phyloP scores from a whole-genome alignment of 31 red algal species.

The Odonthalia washingtoniensis region DNA sequence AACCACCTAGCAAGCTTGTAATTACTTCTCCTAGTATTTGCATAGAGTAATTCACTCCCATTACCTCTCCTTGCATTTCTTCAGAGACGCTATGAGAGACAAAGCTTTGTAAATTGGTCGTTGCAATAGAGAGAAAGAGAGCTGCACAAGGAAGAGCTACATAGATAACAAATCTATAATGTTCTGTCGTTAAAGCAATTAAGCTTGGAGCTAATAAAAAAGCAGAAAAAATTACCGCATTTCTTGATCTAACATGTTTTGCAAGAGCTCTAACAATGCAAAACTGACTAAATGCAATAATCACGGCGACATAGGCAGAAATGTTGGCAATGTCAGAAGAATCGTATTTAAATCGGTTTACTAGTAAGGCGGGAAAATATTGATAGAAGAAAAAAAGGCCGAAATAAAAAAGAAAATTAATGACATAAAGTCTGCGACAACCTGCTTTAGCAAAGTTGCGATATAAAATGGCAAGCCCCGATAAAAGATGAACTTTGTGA shows the following conservation, averaged over 20 bases:
- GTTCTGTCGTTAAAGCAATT: conserved; percentile 9
- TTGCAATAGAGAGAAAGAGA: conserved; percentile 8
- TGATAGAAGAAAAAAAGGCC: conserved; percentile 12
- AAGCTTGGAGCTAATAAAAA: neutral
- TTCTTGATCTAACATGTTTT: conserved; percentile 8
- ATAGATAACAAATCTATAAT: conserved; percentile 1
- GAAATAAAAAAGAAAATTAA: neutral
- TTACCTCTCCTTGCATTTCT: conserved; percentile 8
- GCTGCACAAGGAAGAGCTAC: neutral
- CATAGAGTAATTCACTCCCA: conserved; percentile 20
- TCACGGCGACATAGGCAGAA: too few relatives aligned
- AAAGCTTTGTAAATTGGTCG: conserved; percentile 3
- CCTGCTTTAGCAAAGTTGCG: conserved; percentile 2
- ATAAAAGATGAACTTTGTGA: conserved; percentile 17
- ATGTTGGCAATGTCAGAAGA: too few relatives aligned
- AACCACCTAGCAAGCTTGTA: neutral
- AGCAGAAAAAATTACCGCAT: neutral
- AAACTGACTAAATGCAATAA: too few relatives aligned
- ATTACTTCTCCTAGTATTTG: neutral
- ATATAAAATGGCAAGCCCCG: neutral
- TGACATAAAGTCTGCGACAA: conserved; percentile 4
- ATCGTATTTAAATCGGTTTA: too few relatives aligned
- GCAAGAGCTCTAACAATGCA: too few relatives aligned
- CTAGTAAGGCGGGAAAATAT: too few relatives aligned
- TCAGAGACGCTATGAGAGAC: neutral